Conservation (phyloP, 805 yeast species). For the Lipomyces sp. region DNA sequence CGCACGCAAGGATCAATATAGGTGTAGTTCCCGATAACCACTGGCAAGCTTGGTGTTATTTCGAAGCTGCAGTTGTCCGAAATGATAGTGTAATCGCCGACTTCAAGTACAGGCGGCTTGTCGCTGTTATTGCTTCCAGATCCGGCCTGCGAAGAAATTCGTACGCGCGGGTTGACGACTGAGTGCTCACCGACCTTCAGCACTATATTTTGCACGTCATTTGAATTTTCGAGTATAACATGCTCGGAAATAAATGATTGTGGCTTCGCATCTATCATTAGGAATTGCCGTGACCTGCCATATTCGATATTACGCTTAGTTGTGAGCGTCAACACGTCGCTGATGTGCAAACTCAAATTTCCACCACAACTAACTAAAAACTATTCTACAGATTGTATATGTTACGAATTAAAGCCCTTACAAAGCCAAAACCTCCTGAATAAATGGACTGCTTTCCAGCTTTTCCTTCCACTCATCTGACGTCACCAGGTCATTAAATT, state of each 20-base stretch:
- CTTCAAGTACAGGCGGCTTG: background rate
- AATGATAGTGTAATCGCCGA: slow-evolving; percentile 26
- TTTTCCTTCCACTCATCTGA: slow-evolving; percentile 24
- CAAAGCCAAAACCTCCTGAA: slow-evolving; percentile 30
- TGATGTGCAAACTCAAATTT: too few species aligned
- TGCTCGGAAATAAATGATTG: slow-evolving; percentile 28
- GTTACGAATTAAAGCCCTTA: background rate
- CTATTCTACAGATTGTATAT: too few species aligned
- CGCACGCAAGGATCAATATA: slow-evolving; percentile 22
- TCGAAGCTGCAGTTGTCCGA: slow-evolving; percentile 18
- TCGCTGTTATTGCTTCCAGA: background rate
- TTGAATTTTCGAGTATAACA: slow-evolving; percentile 11
- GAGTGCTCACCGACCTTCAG: slow-evolving; percentile 21
- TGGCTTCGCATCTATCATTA: slow-evolving; percentile 21
- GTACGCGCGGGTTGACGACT: slow-evolving; percentile 22
- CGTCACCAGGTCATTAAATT: slow-evolving; percentile 28
- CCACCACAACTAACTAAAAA: too few species aligned
- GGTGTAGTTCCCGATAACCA: slow-evolving; percentile 18
- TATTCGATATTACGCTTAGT: background rate
- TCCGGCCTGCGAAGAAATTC: background rate
- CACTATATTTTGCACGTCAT: slow-evolving; percentile 1
- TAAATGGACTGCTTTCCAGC: slow-evolving; percentile 19
- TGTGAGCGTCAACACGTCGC: too few species aligned
- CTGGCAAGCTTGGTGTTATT: background rate
- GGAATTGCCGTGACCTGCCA: background rate